These are phyloP conservation scores for Rosa rugosa DNA, from an alignment of 306 rosid species.

Conservation along the genomic window DNA sequence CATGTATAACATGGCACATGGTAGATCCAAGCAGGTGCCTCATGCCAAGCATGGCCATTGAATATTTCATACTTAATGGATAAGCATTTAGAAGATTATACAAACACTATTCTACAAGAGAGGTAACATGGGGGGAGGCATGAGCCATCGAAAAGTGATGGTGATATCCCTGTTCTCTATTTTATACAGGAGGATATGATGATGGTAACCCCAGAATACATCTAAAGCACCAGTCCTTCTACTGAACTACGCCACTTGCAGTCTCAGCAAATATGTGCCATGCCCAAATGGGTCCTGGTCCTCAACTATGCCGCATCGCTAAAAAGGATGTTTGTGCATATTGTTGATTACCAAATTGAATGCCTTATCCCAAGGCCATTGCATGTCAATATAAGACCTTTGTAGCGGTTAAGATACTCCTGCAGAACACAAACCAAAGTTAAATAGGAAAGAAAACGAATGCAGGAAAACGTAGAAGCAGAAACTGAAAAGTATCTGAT, in stretches of 20 bases:
- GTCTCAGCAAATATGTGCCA: slow-evolving; percentile 13
- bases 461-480: background rate
- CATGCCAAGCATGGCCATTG: background rate
- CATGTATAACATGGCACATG: background rate
- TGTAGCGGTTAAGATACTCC: slow-evolving; percentile 95
- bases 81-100: slow-evolving; percentile 9
- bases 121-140: slow-evolving; percentile 16
- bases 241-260: slow-evolving; percentile 39
- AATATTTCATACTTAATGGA: background rate
- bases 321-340: slow-evolving; percentile 28
- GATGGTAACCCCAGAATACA: slow-evolving; percentile 9
- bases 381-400: slow-evolving; percentile 96
- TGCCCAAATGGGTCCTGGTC: background rate
- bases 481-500: background rate
- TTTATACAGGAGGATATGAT: slow-evolving; percentile 17
- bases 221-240: slow-evolving; percentile 6
- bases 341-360: slow-evolving; percentile 59
- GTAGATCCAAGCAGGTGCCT: background rate
- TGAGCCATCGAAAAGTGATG: slow-evolving; percentile 20
- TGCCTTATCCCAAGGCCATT: slow-evolving; percentile 94
- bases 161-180: slow-evolving; percentile 12
- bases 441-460: background rate
- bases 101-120: slow-evolving; percentile 29
- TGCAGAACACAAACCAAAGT: slow-evolving; percentile 32
- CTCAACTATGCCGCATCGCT: slow-evolving; percentile 17